phyloP scores from a whole-genome alignment of 2,329 filamentous ascomycete species.

The Pyrenophora tritici-repentis region DNA sequence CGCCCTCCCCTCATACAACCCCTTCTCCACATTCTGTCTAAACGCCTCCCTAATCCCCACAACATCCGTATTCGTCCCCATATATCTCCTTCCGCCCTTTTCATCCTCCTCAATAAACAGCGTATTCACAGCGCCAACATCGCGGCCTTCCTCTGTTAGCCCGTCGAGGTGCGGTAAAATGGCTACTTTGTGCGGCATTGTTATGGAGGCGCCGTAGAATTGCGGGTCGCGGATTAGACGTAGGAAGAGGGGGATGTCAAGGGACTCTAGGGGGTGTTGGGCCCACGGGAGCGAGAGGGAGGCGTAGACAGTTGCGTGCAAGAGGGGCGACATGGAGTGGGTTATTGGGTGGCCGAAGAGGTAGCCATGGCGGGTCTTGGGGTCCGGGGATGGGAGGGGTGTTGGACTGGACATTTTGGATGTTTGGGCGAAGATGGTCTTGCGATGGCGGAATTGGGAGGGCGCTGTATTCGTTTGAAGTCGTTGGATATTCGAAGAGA shows the following conservation, averaged over 20 bases:
- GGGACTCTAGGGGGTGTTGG: slow-evolving; percentile 56
- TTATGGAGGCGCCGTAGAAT: slow-evolving; percentile 73
- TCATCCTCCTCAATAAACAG: slow-evolving; percentile 65
- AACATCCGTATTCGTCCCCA: slow-evolving; percentile 82
- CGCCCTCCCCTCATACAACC: slow-evolving; percentile 62
- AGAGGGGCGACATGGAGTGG: slow-evolving; percentile 61
- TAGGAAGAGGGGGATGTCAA: slow-evolving; percentile 52
- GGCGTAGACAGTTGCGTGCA: slow-evolving; percentile 61
- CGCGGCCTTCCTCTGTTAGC: slow-evolving; percentile 71
- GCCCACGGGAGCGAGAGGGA: slow-evolving; percentile 58
- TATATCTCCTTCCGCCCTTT: slow-evolving; percentile 58
- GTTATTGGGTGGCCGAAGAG: slow-evolving; percentile 63
- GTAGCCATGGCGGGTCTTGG: slow-evolving; percentile 56
- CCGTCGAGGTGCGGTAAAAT: slow-evolving; percentile 76
- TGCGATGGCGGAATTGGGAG: too few species aligned
- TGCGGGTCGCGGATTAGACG: slow-evolving; percentile 59
- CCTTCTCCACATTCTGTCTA: slow-evolving; percentile 52
- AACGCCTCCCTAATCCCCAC: slow-evolving; percentile 78
- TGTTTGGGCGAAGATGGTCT: too few species aligned
- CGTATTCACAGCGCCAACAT: slow-evolving; percentile 80
- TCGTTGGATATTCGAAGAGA: too few species aligned
- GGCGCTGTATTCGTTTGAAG: too few species aligned
- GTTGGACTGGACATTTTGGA: slow-evolving; percentile 21
- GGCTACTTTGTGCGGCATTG: slow-evolving; percentile 82
- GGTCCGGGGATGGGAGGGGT: slow-evolving; percentile 18